phyloP scores from a whole-genome alignment of 2,329 filamentous ascomycete species.

The Neofusicoccum sp. region DNA sequence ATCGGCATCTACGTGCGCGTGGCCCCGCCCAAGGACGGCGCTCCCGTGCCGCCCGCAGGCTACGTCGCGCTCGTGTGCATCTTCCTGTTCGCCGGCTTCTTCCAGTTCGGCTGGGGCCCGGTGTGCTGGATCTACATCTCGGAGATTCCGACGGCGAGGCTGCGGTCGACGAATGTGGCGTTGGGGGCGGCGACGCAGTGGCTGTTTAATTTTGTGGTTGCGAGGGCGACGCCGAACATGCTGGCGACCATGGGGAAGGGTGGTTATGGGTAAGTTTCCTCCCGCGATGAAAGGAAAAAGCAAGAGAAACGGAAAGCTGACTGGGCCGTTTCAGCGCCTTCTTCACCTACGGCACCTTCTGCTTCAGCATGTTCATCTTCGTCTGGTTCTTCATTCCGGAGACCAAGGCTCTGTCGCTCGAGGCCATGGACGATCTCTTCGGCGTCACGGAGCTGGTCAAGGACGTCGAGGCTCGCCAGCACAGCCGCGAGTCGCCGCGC shows the following conservation, averaged over 20 bases:
- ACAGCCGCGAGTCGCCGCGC: not conserved
- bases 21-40: conserved; percentile 54
- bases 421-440: conserved; percentile 67
- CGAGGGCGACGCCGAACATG: conserved; percentile 66
- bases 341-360: conserved; percentile 67
- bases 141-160: conserved; percentile 66
- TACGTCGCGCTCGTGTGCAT: conserved; percentile 70
- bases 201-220: conserved; percentile 73
- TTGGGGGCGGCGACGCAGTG: conserved; percentile 68
- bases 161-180: conserved; percentile 66
- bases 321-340: conserved; percentile 54
- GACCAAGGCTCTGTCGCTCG: conserved; percentile 63
- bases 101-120: conserved; percentile 63
- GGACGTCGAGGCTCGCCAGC: conserved; percentile 1
- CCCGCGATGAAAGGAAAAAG: conserved; percentile 19
- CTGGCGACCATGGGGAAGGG: conserved; percentile 53
- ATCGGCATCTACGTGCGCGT: conserved; percentile 69
- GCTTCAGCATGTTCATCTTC: conserved; percentile 63
- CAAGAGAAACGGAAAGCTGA: conserved; percentile 26
- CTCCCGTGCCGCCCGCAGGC: conserved; percentile 61
- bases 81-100: conserved; percentile 69
- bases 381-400: conserved; percentile 70
- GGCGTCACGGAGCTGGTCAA: conserved; percentile 53
- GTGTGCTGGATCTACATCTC: conserved; percentile 71
- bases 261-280: conserved; percentile 25